These are phyloP conservation scores for Adansonia grandidieri DNA, from an alignment of 441 rosid species.

Conservation along the genomic window DNA sequence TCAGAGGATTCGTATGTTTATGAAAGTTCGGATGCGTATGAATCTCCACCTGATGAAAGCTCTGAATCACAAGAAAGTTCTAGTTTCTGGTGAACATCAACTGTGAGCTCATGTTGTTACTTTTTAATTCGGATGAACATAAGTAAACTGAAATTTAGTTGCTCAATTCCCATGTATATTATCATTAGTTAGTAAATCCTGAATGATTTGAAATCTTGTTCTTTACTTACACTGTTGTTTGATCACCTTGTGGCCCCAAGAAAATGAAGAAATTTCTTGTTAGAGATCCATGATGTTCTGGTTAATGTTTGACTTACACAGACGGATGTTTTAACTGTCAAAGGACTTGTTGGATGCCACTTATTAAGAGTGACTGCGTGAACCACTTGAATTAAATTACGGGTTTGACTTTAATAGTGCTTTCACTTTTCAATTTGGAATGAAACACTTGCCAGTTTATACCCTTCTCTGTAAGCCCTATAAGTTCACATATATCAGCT, in stretches of 20 bases:
- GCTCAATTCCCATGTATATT: neutral
- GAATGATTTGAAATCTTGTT: neutral
- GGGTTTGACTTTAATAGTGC: too few relatives aligned
- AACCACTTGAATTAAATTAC: too few relatives aligned
- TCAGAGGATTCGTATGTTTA: conserved; percentile 16
- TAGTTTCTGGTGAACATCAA: conserved; percentile 25
- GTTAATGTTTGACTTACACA: neutral
- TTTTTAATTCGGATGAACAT: neutral
- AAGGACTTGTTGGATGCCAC: neutral
- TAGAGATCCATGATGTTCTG: conserved; percentile 2
- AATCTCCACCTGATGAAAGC: conserved; percentile 22
- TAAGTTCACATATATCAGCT: too few relatives aligned
- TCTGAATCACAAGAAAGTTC: conserved; percentile 23
- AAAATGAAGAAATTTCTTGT: neutral
- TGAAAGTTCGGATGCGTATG: conserved; percentile 21
- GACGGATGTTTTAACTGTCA: neutral
- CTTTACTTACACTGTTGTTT: too few relatives aligned
- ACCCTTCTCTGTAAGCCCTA: neutral
- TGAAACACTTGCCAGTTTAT: neutral
- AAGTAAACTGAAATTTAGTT: conserved; percentile 6
- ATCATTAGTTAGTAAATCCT: neutral
- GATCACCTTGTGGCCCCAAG: neutral
- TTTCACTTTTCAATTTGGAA: neutral
- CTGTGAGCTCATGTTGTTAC: neutral
- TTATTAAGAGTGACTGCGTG: too few relatives aligned